Conservation (phyloP, 148 eudicot genomes). For the Beta vulgaris region DNA sequence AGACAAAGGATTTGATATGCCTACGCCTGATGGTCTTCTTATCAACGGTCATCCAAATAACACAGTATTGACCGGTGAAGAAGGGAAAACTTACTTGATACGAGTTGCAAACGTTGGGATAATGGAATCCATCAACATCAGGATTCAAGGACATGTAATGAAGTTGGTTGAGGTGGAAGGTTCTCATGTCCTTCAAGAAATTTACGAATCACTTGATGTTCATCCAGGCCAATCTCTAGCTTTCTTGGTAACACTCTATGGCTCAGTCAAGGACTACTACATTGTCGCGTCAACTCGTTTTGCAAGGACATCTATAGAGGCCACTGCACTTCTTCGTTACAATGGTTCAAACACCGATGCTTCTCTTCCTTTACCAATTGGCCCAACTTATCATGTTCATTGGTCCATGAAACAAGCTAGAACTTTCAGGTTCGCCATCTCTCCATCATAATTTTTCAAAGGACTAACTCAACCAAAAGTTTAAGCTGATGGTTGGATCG, state of each 20-base stretch:
- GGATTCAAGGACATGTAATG: constrained; percentile 68
- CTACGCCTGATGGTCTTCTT: constrained; percentile 59
- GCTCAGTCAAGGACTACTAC: constrained; percentile 49
- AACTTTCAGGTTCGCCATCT: constrained; percentile 51
- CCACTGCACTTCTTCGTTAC: constrained; percentile 55
- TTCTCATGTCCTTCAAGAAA: constrained; percentile 63
- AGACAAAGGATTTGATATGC: constrained; percentile 51
- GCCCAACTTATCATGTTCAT: constrained; percentile 66
- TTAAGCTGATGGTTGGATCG: too few relatives aligned
- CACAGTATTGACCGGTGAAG: constrained; percentile 36
- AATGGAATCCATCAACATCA: constrained; percentile 62
- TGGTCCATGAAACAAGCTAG: constrained; percentile 96
- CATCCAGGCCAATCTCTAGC: constrained; percentile 77
- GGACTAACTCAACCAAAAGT: too few relatives aligned
- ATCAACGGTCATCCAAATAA: constrained; percentile 55
- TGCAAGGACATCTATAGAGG: constrained; percentile 39
- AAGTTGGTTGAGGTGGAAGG: constrained; percentile 77
- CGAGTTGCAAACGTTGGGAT: constrained; percentile 74
- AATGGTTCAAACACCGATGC: constrained; percentile 43
- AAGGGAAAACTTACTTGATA: constrained; percentile 58
- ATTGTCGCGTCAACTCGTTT: constrained; percentile 78
- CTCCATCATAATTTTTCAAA: background rate
- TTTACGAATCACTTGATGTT: constrained; percentile 69
- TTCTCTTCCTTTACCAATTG: constrained; percentile 50
- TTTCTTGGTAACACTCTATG: constrained; percentile 53